Evolutionary conservation across 2,329 filamentous ascomycete genomes (phyloP), one percentile per base, ranked within the genome.

Genomic region (Podosphaera leucotricha): DNA sequence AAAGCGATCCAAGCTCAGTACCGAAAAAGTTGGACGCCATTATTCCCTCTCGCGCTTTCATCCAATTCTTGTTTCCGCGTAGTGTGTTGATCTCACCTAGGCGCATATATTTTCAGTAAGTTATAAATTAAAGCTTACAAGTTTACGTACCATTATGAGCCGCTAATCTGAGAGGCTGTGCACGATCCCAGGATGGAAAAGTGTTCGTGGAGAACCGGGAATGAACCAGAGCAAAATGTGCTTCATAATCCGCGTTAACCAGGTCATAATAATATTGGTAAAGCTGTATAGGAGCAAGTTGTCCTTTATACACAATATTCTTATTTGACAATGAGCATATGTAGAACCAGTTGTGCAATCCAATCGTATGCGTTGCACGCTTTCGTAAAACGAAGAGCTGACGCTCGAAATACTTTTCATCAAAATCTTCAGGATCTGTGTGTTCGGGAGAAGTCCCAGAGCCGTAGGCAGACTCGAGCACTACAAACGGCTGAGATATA

Each of bases 41-140:
- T 51, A 93, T 77, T 62, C 87, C 87, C 65, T 95, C 87, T 58
- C 87, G 78, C 49, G 87, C 87, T 54, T 86, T 80, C 87, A 95
- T 95, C 87, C 87, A 95, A 65, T 95, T 95, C 71, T 95, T 95
- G 68, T 95, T 95, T 48, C 87, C 87, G 59, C 87, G 80, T 49
- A 95, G 67, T 1, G 87, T 95, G 64, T 95, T 95, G 60, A 95
- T 95, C 66, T 95, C 87, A 69, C 68, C 68, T 71, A 49, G n/a
- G n/a, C n/a, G 24, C 42, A 42, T 47, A n/a, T 46, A 40, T 35
- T 50, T 59, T 55, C 52, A 33, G 28, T 45, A 44, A 43, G 45
- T 55, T 52, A 57, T 50, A 44, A 43, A 16, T 38, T 11, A 26
- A 43, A 44, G 47, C 48, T 50, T 54, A 57, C 48, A 51, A 49